A percentile compares a stretch with the other conserved stretches of the same genome.
phyloP scores from a whole-genome alignment of 306 rosid species.

The Dalbergia cultrata region DNA sequence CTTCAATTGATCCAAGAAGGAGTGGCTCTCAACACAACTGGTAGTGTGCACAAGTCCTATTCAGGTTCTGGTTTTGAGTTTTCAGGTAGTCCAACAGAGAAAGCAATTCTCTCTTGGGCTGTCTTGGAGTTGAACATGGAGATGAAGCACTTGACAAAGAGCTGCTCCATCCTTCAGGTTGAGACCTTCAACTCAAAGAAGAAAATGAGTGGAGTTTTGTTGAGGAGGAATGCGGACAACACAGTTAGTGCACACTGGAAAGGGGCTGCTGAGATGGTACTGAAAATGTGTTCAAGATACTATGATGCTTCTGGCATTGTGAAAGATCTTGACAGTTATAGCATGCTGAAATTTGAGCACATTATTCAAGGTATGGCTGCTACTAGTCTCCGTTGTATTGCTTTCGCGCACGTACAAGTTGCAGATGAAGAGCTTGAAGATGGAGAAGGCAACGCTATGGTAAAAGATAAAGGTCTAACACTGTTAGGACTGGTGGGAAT shows the following conservation, averaged over 20 bases:
- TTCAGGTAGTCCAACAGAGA: conserved; percentile 52
- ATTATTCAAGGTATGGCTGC: conserved; percentile 52
- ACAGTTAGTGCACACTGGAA: conserved; percentile 44
- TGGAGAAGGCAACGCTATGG: conserved; percentile 3
- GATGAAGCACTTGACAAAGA: conserved; percentile 33
- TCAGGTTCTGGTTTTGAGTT: conserved; percentile 38
- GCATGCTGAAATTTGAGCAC: conserved; percentile 16
- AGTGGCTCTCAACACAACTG: conserved; percentile 51
- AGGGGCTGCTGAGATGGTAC: conserved; percentile 56
- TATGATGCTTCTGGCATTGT: conserved; percentile 40
- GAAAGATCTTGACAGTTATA: conserved; percentile 40
- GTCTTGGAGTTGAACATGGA: conserved; percentile 45
- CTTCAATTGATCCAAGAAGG: conserved; percentile 48
- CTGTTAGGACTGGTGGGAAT: conserved; percentile 48
- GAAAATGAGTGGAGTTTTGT: conserved; percentile 46
- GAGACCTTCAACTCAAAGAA: conserved; percentile 54
- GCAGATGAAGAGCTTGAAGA: conserved; percentile 22
- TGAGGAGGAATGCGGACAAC: conserved; percentile 42
- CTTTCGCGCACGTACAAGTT: conserved; percentile 42
- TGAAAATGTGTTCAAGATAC: conserved; percentile 47
- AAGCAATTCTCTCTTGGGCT: conserved; percentile 50
- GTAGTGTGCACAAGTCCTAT: conserved; percentile 36
- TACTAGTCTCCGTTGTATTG: conserved; percentile 50
- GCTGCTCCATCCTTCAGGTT: conserved; percentile 42
- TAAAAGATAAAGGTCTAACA: conserved; percentile 41